phyloP scores from a whole-genome alignment of 106 monocot genomes.

The Acorus gramineus region DNA sequence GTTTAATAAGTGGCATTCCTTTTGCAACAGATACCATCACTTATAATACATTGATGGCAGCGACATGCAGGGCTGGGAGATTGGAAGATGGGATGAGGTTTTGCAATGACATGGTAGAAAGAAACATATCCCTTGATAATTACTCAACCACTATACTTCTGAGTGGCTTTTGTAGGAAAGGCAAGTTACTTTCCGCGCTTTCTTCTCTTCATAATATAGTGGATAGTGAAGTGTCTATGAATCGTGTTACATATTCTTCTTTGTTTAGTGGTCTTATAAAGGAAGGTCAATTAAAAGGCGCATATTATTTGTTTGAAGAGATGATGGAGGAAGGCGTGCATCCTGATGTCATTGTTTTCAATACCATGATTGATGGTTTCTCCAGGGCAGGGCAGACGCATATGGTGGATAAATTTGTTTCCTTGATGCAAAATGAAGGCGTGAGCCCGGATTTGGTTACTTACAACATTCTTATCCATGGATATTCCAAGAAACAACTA shows the following conservation, averaged over 20 bases:
- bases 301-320: slow-evolving; percentile 61
- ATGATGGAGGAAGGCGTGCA: slow-evolving; percentile 34
- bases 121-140: slow-evolving; percentile 41
- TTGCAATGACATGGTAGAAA: slow-evolving; percentile 50
- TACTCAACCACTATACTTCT: slow-evolving; percentile 66
- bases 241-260: slow-evolving; percentile 55
- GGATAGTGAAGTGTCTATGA: slow-evolving; percentile 34
- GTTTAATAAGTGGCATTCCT: slow-evolving; percentile 25
- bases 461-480: slow-evolving; percentile 68
- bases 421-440: slow-evolving; percentile 43
- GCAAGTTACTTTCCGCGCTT: slow-evolving; percentile 51
- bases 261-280: slow-evolving; percentile 52
- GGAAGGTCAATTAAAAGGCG: slow-evolving; percentile 55
- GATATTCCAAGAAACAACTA: slow-evolving; percentile 39
- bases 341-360: slow-evolving; percentile 42
- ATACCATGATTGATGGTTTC: slow-evolving; percentile 61
- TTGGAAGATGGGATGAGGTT: slow-evolving; percentile 51
- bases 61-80: slow-evolving; percentile 46
- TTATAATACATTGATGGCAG: slow-evolving; percentile 51
- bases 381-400: slow-evolving; percentile 38
- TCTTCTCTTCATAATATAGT: slow-evolving; percentile 40
- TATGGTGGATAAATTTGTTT: slow-evolving; percentile 36
- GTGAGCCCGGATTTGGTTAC: slow-evolving; percentile 43
- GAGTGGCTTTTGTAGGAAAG: slow-evolving; percentile 48
- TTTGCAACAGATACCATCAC: slow-evolving; percentile 20